These are phyloP conservation scores for Mrakia gelida DNA, from an alignment of 768 basidiomycete genomes.

Conservation along the genomic window DNA sequence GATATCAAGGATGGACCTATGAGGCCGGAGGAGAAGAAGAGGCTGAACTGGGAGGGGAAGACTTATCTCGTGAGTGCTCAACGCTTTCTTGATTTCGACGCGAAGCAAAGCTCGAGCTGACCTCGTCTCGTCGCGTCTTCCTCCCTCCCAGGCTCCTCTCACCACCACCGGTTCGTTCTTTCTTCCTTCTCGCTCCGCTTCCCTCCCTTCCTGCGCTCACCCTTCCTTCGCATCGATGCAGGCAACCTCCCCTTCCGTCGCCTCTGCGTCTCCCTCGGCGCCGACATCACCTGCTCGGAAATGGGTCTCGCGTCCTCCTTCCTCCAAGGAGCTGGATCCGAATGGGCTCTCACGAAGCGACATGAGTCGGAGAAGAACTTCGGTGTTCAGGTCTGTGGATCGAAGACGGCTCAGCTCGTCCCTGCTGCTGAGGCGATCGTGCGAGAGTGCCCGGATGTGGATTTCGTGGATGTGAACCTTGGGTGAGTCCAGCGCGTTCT, in stretches of 20 bases:
- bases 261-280: constrained; percentile 77
- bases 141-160: constrained; percentile 23
- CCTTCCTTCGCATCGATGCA: neutral
- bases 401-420: constrained; percentile 68
- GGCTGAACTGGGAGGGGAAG: constrained; percentile 78
- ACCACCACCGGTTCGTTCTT: constrained; percentile 27
- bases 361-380: constrained; percentile 83
- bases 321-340: constrained; percentile 78
- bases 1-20: constrained; percentile 62
- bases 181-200: neutral
- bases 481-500: constrained; percentile 21
- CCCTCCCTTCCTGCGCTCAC: neutral
- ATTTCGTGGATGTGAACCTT: constrained; percentile 86
- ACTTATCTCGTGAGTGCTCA: constrained; percentile 68
- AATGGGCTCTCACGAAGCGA: constrained; percentile 63
- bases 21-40: constrained; percentile 76
- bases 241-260: constrained; percentile 79
- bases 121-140: neutral
- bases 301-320: constrained; percentile 81
- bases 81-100: neutral
- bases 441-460: constrained; percentile 63
- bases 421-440: constrained; percentile 75
- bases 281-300: constrained; percentile 92
- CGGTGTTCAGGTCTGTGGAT: constrained; percentile 89
- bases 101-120: neutral